Conservation (phyloP, 2,329 filamentous ascomycete species). For the Pseudonectria buxi region DNA sequence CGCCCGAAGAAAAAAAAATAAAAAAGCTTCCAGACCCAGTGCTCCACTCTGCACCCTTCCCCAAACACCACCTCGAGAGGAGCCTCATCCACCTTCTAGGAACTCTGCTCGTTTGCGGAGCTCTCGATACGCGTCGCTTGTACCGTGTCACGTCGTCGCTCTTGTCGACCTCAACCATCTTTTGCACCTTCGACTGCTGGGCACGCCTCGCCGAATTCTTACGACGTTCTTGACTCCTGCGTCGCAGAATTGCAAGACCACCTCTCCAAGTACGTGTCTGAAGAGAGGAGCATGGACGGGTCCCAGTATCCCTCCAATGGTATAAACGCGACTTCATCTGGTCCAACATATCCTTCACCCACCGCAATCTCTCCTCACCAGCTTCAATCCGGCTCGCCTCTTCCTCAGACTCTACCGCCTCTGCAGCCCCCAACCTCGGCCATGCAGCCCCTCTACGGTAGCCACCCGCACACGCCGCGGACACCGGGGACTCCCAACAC, state of each 20-base stretch:
- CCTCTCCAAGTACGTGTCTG: conserved; percentile 9
- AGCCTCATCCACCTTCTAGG: conserved; percentile 34
- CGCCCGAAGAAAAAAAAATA: conserved; percentile 30
- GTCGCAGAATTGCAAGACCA: too few relatives aligned
- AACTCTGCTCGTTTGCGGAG: conserved; percentile 25
- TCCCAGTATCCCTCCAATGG: conserved; percentile 48
- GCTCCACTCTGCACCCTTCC: conserved; percentile 42
- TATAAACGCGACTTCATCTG: conserved; percentile 47
- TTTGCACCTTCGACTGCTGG: conserved; percentile 3
- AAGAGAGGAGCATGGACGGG: conserved; percentile 46
- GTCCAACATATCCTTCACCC: conserved; percentile 44
- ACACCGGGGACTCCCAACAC: conserved; percentile 58
- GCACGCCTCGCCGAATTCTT: conserved; percentile 7
- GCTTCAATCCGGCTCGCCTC: conserved; percentile 40
- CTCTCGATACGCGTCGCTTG: conserved; percentile 21
- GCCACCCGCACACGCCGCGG: conserved; percentile 54
- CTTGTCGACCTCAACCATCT: conserved; percentile 7
- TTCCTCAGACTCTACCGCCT: conserved; percentile 50
- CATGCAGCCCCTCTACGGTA: conserved; percentile 46
- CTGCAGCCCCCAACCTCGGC: conserved; percentile 41
- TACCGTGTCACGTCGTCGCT: conserved; percentile 10
- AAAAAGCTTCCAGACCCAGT: conserved; percentile 37
- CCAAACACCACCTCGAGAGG: conserved; percentile 38
- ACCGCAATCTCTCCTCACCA: conserved; percentile 47
- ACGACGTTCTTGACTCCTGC: conserved; percentile 16